Base-by-base conservation (phyloP, 2,329 filamentous ascomycete species). In the Hymenoscyphus occultus region DNA sequence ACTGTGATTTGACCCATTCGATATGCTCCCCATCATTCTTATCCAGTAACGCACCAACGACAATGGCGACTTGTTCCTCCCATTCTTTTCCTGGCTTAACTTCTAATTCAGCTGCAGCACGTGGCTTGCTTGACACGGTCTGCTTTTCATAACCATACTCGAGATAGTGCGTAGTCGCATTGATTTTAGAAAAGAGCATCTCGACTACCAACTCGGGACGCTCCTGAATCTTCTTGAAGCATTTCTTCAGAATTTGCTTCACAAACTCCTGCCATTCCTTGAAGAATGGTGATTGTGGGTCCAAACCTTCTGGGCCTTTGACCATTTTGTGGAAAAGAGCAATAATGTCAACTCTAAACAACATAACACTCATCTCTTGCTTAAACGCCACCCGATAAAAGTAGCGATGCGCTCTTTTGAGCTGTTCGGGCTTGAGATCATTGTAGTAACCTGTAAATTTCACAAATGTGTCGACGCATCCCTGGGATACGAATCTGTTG, bases 321-420 rank as follows among this genome's bases (percentile, higher is more conserved):
- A 98, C 90, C 87, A 99, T 93, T 74, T 87, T 90, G 75, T 97
- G 88, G 60, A 99, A 88, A 1, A 98, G 82, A 56, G 91, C 87
- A 58, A 99, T 86, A 42, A 97, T 96, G 75, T 98, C 95, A 5
- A 97, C 86, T 10, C 94, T 87, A 78, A 93, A 98, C 1, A 99
- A 82, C 79, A 97, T 86, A 28, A 97, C 89, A 64, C 88, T 89
- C 80, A 95, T 88, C 58, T 97, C 92, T 77, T 96, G 91, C 78
- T 98, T 99, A 81, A 98, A 98, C 0, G 93, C 93, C 12, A 96
- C 83, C 0, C 94, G 89, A 74, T 98, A 96, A 74, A 99, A 93
- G 77, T 94, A 99, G 6, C 95, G 90, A 78, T 98, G 95, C 13
- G 90, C 90, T 5, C 95, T 88, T 79, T 98, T 98, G 45, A 98